A percentile compares a stretch with the other conserved stretches of the same genome.
phyloP scores from a whole-genome alignment of 179 eudicot genomes.

The Beta lomatogona region DNA sequence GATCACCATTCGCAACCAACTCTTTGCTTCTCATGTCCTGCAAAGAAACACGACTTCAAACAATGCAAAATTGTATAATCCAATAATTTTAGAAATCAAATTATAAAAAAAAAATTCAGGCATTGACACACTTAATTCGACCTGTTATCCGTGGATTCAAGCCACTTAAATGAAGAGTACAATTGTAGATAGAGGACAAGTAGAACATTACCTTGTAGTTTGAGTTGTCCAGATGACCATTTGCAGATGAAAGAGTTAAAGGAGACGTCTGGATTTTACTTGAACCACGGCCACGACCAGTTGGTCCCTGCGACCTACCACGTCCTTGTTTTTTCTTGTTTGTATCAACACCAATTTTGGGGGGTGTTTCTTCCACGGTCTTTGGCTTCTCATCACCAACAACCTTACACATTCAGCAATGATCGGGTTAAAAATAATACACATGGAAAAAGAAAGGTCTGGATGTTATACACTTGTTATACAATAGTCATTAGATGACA shows the following conservation, averaged over 20 bases:
- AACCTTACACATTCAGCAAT: slow-evolving; percentile 42
- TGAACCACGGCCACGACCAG: slow-evolving; percentile 78
- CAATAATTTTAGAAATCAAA: background rate
- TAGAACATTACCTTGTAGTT: slow-evolving; percentile 48
- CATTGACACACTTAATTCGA: background rate
- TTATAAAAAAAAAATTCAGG: background rate
- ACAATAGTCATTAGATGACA: background rate
- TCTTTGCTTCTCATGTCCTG: slow-evolving; percentile 71
- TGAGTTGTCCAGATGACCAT: slow-evolving; percentile 69
- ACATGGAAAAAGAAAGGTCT: background rate
- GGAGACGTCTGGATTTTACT: slow-evolving; percentile 49
- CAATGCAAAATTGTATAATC: background rate
- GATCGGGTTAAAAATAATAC: background rate
- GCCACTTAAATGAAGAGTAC: slow-evolving; percentile 5
- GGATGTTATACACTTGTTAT: background rate
- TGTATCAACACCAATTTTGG: slow-evolving; percentile 46
- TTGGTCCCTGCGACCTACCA: slow-evolving; percentile 63
- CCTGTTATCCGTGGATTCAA: background rate
- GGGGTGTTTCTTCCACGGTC: slow-evolving; percentile 40
- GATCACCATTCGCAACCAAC: slow-evolving; percentile 46
- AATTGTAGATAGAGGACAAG: background rate
- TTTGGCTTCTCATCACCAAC: slow-evolving; percentile 55
- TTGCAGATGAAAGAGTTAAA: slow-evolving; percentile 40
- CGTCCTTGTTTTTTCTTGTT: slow-evolving; percentile 80
- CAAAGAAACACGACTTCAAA: slow-evolving; percentile 23